Evolutionary conservation across 2,329 filamentous ascomycete species (phyloP).

Genomic region (Trichoderma hamatum): DNA sequence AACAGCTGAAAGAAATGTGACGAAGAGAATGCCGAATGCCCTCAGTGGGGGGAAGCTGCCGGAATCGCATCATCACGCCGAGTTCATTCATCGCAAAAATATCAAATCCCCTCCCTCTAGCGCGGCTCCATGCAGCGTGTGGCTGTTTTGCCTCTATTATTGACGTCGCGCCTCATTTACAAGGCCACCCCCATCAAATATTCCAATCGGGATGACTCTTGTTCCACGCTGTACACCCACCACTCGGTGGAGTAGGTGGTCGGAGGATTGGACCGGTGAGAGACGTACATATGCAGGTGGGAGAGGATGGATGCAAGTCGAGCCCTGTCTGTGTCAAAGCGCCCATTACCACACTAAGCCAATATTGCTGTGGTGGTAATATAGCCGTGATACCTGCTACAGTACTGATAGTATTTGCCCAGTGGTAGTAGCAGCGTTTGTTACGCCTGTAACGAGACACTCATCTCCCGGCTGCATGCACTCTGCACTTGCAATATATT

Average conservation of each 20-base stretch:
- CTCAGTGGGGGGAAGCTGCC: no score
- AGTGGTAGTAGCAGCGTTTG: neutral
- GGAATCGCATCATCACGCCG: neutral
- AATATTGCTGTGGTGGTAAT: neutral
- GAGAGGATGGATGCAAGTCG: neutral
- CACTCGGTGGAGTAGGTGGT: neutral
- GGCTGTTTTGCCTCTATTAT: neutral
- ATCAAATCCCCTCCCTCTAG: neutral
- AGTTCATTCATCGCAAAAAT: neutral
- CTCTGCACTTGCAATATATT: neutral
- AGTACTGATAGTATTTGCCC: neutral
- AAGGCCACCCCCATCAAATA: neutral
- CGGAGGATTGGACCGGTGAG: slow-evolving; percentile 11
- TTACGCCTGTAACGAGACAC: neutral
- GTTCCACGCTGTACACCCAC: slow-evolving; percentile 10
- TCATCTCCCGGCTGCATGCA: neutral
- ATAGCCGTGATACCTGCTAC: neutral
- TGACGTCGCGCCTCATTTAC: neutral
- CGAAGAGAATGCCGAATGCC: no score
- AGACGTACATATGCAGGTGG: slow-evolving; percentile 11
- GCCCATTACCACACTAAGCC: neutral
- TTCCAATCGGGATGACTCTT: neutral
- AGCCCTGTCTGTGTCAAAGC: neutral
- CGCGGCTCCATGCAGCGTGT: neutral
- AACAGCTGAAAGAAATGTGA: neutral